Percentiles rank a stretch among this genome's conserved stretches.
Evolutionary conservation across 2,329 filamentous ascomycete species (phyloP).

Genomic region (Sporothrix humicola): DNA sequence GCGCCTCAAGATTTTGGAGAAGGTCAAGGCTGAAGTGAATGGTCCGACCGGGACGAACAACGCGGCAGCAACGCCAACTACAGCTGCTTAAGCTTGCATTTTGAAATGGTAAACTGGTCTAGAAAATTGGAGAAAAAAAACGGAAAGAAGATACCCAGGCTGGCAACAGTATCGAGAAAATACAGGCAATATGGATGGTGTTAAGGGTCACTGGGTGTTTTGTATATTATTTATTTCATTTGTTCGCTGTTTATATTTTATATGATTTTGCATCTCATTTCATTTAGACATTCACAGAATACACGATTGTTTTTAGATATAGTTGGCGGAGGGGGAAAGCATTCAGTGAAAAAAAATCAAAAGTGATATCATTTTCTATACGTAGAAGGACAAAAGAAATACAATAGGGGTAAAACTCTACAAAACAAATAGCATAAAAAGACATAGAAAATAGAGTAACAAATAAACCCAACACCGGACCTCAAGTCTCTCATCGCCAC

Average conservation of each 20-base stretch:
- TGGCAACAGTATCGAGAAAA: background rate
- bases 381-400: background rate
- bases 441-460: background rate
- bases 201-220: background rate
- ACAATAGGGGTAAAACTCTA: slow-evolving; percentile 5
- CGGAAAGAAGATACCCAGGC: background rate
- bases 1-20: slow-evolving; percentile 7
- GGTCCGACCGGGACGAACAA: slow-evolving; percentile 11
- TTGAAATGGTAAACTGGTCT: background rate
- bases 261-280: background rate
- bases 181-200: background rate
- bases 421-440: background rate
- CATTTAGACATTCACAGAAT: background rate
- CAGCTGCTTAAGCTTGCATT: background rate
- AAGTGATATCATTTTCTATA: background rate
- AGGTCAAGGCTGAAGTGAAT: background rate
- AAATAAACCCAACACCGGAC: background rate
- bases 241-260: background rate
- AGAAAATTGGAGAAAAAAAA: background rate
- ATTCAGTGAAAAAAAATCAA: background rate
- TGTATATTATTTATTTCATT: background rate
- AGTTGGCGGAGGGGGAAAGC: background rate
- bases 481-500: too few species aligned
- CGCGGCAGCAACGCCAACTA: background rate
- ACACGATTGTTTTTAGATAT: background rate